These are phyloP conservation scores for Metschnikowia colocasiae DNA, from an alignment of 805 yeast genomes.

Conservation along the genomic window DNA sequence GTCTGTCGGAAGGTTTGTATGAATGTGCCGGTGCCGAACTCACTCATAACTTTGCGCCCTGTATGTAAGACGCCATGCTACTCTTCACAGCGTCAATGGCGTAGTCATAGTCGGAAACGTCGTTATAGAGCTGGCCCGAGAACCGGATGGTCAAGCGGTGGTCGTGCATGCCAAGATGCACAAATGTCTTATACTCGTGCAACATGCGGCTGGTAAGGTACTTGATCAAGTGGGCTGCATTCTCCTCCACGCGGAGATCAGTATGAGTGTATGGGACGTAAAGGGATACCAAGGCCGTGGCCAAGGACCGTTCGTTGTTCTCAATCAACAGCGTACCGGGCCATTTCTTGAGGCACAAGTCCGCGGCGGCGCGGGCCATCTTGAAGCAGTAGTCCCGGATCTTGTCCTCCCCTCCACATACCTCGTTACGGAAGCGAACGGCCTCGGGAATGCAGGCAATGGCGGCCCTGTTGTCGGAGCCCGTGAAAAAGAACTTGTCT, in stretches of 20 bases:
- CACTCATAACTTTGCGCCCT: neutral
- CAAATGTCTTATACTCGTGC: slow-evolving; percentile 36
- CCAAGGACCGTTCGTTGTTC: slow-evolving; percentile 30
- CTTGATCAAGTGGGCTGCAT: slow-evolving; percentile 5
- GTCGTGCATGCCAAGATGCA: slow-evolving; percentile 45
- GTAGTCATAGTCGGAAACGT: slow-evolving; percentile 47
- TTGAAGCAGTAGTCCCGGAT: slow-evolving; percentile 46
- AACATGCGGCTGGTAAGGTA: slow-evolving; percentile 8
- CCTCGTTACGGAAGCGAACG: slow-evolving; percentile 46
- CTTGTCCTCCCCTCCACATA: slow-evolving; percentile 58
- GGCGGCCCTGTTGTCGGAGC: slow-evolving; percentile 48
- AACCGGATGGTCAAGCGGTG: slow-evolving; percentile 38
- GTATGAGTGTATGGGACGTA: slow-evolving; percentile 28
- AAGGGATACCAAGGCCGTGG: slow-evolving; percentile 44
- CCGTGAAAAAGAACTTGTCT: slow-evolving; percentile 48
- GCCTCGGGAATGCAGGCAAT: slow-evolving; percentile 46
- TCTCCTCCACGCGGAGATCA: slow-evolving; percentile 5
- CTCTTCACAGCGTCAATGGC: slow-evolving; percentile 34
- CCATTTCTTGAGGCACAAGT: slow-evolving; percentile 36
- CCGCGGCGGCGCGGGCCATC: slow-evolving; percentile 45
- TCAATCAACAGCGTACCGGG: slow-evolving; percentile 35
- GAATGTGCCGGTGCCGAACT: neutral
- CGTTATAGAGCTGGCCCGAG: slow-evolving; percentile 60
- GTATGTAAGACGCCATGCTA: neutral
- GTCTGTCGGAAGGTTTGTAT: no score